Evolutionary conservation across 306 rosid genomes (phyloP).

Genomic region (Sophora flavescens): DNA sequence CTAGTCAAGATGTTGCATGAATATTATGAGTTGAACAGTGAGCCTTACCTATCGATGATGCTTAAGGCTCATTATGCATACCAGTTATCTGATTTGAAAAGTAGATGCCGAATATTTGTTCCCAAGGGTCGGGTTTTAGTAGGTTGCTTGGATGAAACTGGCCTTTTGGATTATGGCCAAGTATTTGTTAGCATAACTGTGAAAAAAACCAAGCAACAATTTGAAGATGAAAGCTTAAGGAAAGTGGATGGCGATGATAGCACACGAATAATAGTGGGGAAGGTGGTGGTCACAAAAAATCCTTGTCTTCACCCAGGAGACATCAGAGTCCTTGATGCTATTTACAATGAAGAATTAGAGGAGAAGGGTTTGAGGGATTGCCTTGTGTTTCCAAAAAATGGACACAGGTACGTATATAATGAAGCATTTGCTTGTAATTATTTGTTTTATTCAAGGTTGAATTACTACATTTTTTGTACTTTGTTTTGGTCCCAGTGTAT

Average conservation of each 20-base stretch:
- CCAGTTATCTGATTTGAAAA: conserved; percentile 80
- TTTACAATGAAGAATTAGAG: conserved; percentile 71
- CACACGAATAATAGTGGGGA: conserved; percentile 70
- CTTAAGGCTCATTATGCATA: conserved; percentile 72
- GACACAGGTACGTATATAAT: conserved; percentile 65
- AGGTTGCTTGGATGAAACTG: conserved; percentile 95
- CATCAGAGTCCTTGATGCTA: conserved; percentile 86
- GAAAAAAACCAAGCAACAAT: conserved; percentile 63
- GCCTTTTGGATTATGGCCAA: conserved; percentile 83
- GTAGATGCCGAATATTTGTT: conserved; percentile 75
- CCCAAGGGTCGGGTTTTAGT: conserved; percentile 85
- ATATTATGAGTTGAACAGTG: conserved; percentile 78
- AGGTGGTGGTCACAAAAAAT: conserved; percentile 85
- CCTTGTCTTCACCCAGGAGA: conserved; percentile 99
- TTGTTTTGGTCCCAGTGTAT: conserved; percentile 2
- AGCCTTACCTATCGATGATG: conserved; percentile 95
- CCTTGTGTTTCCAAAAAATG: conserved; percentile 88
- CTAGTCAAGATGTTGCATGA: conserved; percentile 80
- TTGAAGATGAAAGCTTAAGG: conserved; percentile 62
- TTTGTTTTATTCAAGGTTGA: conserved; percentile 28
- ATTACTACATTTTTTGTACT: conserved; percentile 15
- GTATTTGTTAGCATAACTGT: conserved; percentile 71
- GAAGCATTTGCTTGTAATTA: conserved; percentile 22
- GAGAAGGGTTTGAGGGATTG: conserved; percentile 79
- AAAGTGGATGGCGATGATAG: conserved; percentile 71